Evolutionary conservation across 176 grass and related monocot genomes (phyloP).

Genomic region (Oryza glumipatula): DNA sequence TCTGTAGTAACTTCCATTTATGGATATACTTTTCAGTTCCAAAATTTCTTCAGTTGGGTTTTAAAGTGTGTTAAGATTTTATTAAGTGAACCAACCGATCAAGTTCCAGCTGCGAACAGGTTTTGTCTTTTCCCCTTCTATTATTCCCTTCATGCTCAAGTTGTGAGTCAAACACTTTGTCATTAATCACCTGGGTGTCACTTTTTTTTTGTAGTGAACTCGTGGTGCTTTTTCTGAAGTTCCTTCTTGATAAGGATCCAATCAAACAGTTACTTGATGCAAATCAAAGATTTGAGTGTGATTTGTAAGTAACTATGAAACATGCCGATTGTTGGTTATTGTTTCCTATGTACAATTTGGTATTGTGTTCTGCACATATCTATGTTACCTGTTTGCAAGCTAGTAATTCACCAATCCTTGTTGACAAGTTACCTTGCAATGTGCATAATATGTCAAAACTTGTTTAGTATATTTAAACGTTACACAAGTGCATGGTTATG

Average conservation of each 20-base stretch:
- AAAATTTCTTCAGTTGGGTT: conserved; percentile 99
- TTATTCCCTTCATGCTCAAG: conserved; percentile 32
- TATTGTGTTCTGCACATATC: neutral
- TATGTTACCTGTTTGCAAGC: conserved; percentile 7
- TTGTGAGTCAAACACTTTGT: conserved; percentile 28
- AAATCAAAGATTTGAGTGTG: conserved; percentile 64
- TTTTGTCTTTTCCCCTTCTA: conserved; percentile 30
- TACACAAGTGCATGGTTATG: conserved; percentile 19
- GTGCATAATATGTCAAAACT: neutral
- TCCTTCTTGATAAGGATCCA: conserved; percentile 79
- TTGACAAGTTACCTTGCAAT: neutral
- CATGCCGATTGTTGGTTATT: conserved; percentile 30
- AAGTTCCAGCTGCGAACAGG: conserved; percentile 77
- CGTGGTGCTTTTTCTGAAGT: conserved; percentile 93
- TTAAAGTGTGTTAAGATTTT: conserved; percentile 87
- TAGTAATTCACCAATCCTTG: conserved; percentile 11
- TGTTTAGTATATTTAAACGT: neutral
- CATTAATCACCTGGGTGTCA: conserved; percentile 22
- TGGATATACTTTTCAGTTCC: conserved; percentile 65
- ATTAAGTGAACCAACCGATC: conserved; percentile 83
- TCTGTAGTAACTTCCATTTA: conserved; percentile 48
- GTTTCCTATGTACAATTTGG: conserved; percentile 21
- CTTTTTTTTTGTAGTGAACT: conserved; percentile 68
- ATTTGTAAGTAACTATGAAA: conserved; percentile 84
- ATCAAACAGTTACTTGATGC: conserved; percentile 82